Percentiles rank a stretch among this genome's conserved stretches.
phyloP scores from a whole-genome alignment of 805 yeast species.

The Blastobotrys muscicola region DNA sequence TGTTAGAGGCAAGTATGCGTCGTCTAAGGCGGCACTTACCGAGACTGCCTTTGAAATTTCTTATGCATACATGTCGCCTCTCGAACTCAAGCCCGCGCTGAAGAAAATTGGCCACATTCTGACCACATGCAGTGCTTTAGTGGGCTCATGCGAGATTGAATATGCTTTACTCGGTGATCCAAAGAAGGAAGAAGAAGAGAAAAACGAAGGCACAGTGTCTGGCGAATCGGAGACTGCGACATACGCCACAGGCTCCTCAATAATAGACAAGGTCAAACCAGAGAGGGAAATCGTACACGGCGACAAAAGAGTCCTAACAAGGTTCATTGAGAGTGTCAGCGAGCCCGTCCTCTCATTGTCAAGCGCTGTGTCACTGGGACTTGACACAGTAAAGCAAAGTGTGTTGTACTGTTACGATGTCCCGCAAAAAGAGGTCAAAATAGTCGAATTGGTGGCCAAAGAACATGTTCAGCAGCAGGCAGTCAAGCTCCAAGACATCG shows the following conservation, averaged over 20 bases:
- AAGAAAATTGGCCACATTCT: conserved; percentile 27
- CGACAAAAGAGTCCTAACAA: conserved; percentile 25
- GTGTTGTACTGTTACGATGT: conserved; percentile 37
- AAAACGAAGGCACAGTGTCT: background rate
- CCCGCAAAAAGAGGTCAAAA: conserved; percentile 7
- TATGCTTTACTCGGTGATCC: conserved; percentile 27
- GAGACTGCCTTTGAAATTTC: conserved; percentile 43
- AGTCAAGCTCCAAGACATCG: conserved; percentile 11
- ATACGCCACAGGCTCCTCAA: background rate
- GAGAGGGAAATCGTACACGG: conserved; percentile 32
- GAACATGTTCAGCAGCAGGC: too few species aligned
- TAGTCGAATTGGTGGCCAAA: background rate
- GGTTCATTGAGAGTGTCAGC: conserved; percentile 26
- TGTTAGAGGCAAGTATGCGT: conserved; percentile 27
- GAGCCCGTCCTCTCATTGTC: conserved; percentile 30
- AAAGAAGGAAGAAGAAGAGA: conserved; percentile 2
- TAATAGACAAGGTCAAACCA: conserved; percentile 14
- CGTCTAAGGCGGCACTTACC: conserved; percentile 32
- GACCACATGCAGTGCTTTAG: conserved; percentile 32
- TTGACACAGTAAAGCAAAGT: conserved; percentile 27
- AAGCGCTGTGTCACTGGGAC: conserved; percentile 26
- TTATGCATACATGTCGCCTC: conserved; percentile 39
- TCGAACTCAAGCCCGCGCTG: conserved; percentile 30
- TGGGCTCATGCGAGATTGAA: conserved; percentile 41
- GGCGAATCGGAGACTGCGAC: background rate